These are phyloP conservation scores for Onygenales sp. DNA, from an alignment of 2,329 filamentous ascomycete genomes.

Conservation along the genomic window DNA sequence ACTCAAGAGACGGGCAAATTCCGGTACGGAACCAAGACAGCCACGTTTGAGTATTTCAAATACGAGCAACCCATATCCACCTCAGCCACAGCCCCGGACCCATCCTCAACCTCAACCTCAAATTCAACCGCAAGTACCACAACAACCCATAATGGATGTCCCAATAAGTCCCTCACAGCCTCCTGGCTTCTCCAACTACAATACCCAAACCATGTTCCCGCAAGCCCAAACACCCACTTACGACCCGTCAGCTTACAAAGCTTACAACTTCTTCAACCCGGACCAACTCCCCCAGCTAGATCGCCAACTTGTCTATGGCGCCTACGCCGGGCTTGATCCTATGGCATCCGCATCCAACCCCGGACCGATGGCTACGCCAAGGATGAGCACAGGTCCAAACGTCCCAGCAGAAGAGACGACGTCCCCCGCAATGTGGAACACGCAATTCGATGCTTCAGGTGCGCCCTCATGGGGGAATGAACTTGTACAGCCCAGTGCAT, in stretches of 20 bases:
- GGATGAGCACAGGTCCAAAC: background rate
- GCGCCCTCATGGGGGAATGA: constrained; percentile 23
- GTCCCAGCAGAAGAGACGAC: constrained; percentile 11
- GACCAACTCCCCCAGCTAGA: constrained; percentile 58
- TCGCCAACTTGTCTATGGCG: constrained; percentile 65
- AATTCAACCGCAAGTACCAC: constrained; percentile 7
- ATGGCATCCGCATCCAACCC: constrained; percentile 13
- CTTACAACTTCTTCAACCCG: constrained; percentile 30
- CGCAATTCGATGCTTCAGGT: constrained; percentile 23
- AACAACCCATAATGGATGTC: constrained; percentile 16
- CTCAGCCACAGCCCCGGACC: constrained; percentile 6
- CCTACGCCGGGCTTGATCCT: constrained; percentile 51
- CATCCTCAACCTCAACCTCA: constrained; percentile 6
- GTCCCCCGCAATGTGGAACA: constrained; percentile 24
- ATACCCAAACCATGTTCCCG: constrained; percentile 22
- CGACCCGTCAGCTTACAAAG: constrained; percentile 25
- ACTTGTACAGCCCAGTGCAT: constrained; percentile 51
- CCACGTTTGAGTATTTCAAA: background rate
- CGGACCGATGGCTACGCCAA: background rate
- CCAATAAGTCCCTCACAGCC: constrained; percentile 3
- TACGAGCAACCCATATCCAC: constrained; percentile 1
- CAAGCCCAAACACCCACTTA: constrained; percentile 21
- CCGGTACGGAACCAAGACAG: background rate
- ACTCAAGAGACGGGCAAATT: constrained; percentile 29
- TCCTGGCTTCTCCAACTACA: constrained; percentile 29